phyloP scores from a whole-genome alignment of 805 yeast species.

The Barnettozyma vustinii region DNA sequence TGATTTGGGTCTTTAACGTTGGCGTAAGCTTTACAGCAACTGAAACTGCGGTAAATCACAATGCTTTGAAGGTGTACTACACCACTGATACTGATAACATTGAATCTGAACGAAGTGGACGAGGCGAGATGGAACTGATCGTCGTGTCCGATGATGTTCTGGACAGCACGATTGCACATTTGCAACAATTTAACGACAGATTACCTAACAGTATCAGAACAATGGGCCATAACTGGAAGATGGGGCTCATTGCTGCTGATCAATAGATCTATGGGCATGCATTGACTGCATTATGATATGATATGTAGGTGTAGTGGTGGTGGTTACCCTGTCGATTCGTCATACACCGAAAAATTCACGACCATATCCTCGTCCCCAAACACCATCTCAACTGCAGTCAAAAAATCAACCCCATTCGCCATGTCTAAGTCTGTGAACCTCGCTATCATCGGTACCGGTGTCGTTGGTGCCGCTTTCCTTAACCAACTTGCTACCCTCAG shows the following conservation, averaged over 20 bases:
- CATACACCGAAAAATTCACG: not conserved
- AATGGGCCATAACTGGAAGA: constrained; percentile 21
- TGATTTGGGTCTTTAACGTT: constrained; percentile 48
- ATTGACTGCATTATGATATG: too few species aligned
- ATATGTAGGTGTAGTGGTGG: too few species aligned
- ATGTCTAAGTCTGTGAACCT: constrained; percentile 57
- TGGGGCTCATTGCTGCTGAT: constrained; percentile 5
- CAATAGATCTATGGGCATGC: constrained; percentile 1
- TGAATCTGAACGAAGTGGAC: constrained; percentile 22
- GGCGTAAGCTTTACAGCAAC: constrained; percentile 28
- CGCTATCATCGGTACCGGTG: constrained; percentile 84
- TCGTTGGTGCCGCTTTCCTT: constrained; percentile 89
- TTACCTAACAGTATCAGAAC: constrained; percentile 30
- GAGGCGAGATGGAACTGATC: constrained; percentile 38
- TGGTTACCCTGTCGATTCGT: not conserved
- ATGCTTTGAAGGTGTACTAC: constrained; percentile 43
- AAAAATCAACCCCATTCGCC: not conserved
- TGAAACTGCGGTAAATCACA: constrained; percentile 7
- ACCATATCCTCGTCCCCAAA: too few species aligned
- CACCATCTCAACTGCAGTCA: not conserved
- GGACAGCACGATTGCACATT: constrained; percentile 22
- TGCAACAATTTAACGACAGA: constrained; percentile 25
- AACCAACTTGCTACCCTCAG: constrained; percentile 66
- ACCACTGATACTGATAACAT: constrained; percentile 28
- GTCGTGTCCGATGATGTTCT: constrained; percentile 29